Percentiles rank a stretch among this genome's conserved stretches.
These are phyloP conservation scores for Psophocarpus tetragonolobus DNA, from an alignment of 306 rosid species.

Conservation along the genomic window DNA sequence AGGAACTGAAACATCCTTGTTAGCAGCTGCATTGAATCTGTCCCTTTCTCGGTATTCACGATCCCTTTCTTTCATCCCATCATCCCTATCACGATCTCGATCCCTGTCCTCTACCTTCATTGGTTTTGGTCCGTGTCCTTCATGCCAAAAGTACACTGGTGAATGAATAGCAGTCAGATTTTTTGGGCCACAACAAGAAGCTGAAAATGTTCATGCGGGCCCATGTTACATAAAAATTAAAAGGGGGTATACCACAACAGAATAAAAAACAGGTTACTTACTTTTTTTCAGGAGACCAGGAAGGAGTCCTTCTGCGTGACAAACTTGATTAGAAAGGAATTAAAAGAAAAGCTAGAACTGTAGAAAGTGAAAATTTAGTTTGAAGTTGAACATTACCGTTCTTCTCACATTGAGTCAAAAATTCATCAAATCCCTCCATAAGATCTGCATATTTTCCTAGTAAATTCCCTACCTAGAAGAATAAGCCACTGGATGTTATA, in stretches of 20 bases:
- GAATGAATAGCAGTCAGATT: slow-evolving; percentile 33
- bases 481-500: slow-evolving; percentile 35
- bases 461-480: slow-evolving; percentile 77
- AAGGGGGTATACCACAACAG: slow-evolving; percentile 22
- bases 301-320: slow-evolving; percentile 92
- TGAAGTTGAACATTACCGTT: slow-evolving; percentile 65
- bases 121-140: slow-evolving; percentile 65
- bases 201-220: slow-evolving; percentile 21
- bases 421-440: slow-evolving; percentile 88
- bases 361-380: slow-evolving; percentile 32
- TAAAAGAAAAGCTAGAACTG: slow-evolving; percentile 14
- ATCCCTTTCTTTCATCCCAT: slow-evolving; percentile 75
- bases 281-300: slow-evolving; percentile 97
- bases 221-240: slow-evolving; percentile 18
- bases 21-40: slow-evolving; percentile 48
- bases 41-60: slow-evolving; percentile 79
- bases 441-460: slow-evolving; percentile 86
- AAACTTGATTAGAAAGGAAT: slow-evolving; percentile 52
- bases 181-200: slow-evolving; percentile 25
- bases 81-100: slow-evolving; percentile 68
- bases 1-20: slow-evolving; percentile 72
- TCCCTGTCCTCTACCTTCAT: slow-evolving; percentile 82
- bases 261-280: slow-evolving; percentile 51
- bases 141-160: slow-evolving; percentile 58
- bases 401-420: slow-evolving; percentile 86